Conservation (phyloP, 2,329 filamentous ascomycete genomes). For the Diaporthe capsici region DNA sequence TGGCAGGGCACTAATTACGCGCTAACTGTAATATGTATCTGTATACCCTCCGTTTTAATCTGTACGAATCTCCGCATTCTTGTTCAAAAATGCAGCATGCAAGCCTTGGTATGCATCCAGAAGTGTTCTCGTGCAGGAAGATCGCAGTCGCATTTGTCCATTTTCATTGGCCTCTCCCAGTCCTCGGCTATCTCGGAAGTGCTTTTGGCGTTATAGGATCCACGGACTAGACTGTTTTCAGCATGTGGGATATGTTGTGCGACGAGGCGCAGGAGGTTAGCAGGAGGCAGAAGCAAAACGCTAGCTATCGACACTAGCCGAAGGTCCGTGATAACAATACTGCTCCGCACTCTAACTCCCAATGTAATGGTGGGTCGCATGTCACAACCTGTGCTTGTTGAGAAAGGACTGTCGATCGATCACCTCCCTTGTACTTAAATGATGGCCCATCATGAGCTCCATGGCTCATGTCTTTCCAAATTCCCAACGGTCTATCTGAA, state of each 20-base stretch:
- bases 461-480: not conserved
- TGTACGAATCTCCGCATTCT: too few species aligned
- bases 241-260: not conserved
- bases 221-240: not conserved
- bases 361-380: too few species aligned
- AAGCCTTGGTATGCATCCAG: not conserved
- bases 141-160: not conserved
- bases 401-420: not conserved
- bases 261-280: not conserved
- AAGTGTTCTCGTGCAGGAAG: not conserved
- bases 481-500: not conserved
- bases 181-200: not conserved
- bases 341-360: not conserved
- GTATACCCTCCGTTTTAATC: too few species aligned
- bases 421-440: not conserved
- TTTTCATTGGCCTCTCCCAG: not conserved
- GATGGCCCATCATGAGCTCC: not conserved
- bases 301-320: not conserved
- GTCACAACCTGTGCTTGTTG: not conserved
- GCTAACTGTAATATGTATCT: too few species aligned
- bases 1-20: too few species aligned
- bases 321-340: not conserved
- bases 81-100: not conserved
- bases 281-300: not conserved
- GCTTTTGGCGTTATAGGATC: not conserved